Evolutionary conservation across 2,329 filamentous ascomycete species (phyloP), one percentile per base, ranked within the genome.

Genomic region (Thelonectria olida): DNA sequence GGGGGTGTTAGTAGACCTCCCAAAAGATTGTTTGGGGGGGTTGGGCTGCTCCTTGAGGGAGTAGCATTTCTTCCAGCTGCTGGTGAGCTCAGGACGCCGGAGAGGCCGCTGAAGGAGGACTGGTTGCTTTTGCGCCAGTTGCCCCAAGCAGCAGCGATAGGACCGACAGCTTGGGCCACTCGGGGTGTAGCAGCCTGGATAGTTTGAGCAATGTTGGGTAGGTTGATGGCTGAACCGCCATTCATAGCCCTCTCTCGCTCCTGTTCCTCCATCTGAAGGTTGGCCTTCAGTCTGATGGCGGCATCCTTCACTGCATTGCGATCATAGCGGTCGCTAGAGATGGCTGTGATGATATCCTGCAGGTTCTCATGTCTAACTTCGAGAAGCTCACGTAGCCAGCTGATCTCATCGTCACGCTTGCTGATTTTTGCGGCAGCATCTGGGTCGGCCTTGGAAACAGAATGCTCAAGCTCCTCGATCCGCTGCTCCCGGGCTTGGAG

Each of bases 221-320:
- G 82, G 54, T 83, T 87, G 62, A 90, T 84, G 25, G 87, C 82
- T 7, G 88, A 90, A 13, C 86, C 87, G 48, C 89, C 89, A 54
- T 90, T 89, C 79, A 92, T 86, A 1, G 92, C 90, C 61, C 96
- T 87, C 76, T 98, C 95, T 52, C 93, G 92, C 78, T 97, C 94
- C 75, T 97, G 93, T 74, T 96, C 92, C 77, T 99, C 95, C 96
- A 99, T 99, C 75, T 98, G 93, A 34, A 99, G 83, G 72, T 97
- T 97, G 13, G 96, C 92, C 75, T 93, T 92, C 62, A 99, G 89
- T 54, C 96, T 90, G 69, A 98, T 98, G 34, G 93, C 92, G 6
- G 94, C 93, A 74, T 98, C 94, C 70, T 92, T 92, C 65, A 97
- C 91, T 6, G 87, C 85, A 64, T 93, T 88, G 58, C 88, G 87